Conservation (phyloP, 2,329 filamentous ascomycete species). For the Pezicula neosporulosa region DNA sequence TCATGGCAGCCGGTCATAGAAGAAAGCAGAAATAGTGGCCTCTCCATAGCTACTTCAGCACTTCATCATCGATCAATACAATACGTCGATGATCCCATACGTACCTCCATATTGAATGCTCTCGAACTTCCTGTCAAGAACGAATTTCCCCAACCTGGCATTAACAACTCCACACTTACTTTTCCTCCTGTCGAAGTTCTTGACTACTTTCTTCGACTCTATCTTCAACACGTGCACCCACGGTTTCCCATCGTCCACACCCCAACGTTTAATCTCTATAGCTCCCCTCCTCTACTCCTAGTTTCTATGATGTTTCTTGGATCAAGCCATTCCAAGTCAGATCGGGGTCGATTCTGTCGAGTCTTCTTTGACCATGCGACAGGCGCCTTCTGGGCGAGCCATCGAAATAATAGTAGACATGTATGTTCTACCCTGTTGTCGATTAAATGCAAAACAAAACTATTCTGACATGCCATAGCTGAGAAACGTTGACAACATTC, state of each 20-base stretch:
- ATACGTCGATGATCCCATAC: constrained; percentile 13
- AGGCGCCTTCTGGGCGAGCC: constrained; percentile 13
- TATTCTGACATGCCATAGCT: constrained; percentile 15
- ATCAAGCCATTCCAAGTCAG: constrained; percentile 21
- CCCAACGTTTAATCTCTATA: constrained; percentile 24
- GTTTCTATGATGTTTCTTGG: constrained; percentile 27
- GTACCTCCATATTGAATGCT: constrained; percentile 13
- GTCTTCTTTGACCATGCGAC: constrained; percentile 23
- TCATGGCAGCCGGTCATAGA: constrained; percentile 23
- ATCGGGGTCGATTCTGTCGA: constrained; percentile 22
- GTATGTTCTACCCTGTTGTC: constrained; percentile 8
- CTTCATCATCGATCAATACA: constrained; percentile 16
- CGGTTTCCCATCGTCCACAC: constrained; percentile 23
- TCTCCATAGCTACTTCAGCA: constrained; percentile 5
- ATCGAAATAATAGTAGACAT: constrained; percentile 21
- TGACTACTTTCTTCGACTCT: constrained; percentile 25
- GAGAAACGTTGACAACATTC: constrained; percentile 20
- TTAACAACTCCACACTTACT: constrained; percentile 13
- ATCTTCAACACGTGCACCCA: constrained; percentile 22
- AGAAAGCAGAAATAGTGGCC: constrained; percentile 17
- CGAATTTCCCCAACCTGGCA: constrained; percentile 17
- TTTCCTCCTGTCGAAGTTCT: constrained; percentile 23
- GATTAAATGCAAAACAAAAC: too few relatives aligned
- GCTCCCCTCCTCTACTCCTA: constrained; percentile 18
- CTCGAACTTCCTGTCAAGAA: constrained; percentile 14